A percentile compares a stretch with the other conserved stretches of the same genome.
Evolutionary conservation across 352 stramenopile genomes (phyloP).

Genomic region (Hyaloperonospora arabidopsidis): DNA sequence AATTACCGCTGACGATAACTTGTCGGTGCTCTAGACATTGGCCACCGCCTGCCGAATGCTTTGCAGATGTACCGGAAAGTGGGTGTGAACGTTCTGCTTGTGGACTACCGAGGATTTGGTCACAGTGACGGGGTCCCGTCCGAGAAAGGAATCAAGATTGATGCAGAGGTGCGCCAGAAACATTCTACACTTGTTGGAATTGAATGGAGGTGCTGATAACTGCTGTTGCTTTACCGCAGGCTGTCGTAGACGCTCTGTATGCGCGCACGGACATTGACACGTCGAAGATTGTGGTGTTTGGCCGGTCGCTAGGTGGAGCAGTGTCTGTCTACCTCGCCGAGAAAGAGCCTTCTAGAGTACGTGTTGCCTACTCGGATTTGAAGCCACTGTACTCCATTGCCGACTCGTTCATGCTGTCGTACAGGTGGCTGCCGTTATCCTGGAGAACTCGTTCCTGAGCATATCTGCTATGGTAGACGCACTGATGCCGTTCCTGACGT

Average conservation of each 20-base stretch:
- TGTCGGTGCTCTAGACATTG: constrained; percentile 67
- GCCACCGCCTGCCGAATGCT: constrained; percentile 89
- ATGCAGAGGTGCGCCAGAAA: constrained; percentile 63
- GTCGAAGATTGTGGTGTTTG: constrained; percentile 87
- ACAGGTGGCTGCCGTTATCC: constrained; percentile 82
- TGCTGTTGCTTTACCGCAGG: constrained; percentile 25
- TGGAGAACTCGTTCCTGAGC: constrained; percentile 93
- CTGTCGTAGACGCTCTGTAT: constrained; percentile 72
- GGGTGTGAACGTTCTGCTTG: constrained; percentile 85
- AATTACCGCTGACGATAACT: not conserved
- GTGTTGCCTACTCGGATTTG: not conserved
- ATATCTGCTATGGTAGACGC: constrained; percentile 91
- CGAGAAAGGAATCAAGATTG: constrained; percentile 87
- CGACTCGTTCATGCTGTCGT: constrained; percentile 5
- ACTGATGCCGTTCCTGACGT: constrained; percentile 87
- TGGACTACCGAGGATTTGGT: constrained; percentile 93
- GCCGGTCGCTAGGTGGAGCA: constrained; percentile 86
- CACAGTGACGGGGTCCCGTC: constrained; percentile 81
- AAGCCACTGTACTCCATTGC: not conserved
- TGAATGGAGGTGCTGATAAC: not conserved
- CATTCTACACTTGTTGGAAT: not conserved
- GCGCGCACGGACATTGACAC: constrained; percentile 74
- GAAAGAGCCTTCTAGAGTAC: constrained; percentile 56
- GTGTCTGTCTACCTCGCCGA: constrained; percentile 88
- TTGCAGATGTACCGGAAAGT: constrained; percentile 85